Base-by-base conservation (phyloP, 2,329 filamentous ascomycete species). In the Nectriaceae sp. region DNA sequence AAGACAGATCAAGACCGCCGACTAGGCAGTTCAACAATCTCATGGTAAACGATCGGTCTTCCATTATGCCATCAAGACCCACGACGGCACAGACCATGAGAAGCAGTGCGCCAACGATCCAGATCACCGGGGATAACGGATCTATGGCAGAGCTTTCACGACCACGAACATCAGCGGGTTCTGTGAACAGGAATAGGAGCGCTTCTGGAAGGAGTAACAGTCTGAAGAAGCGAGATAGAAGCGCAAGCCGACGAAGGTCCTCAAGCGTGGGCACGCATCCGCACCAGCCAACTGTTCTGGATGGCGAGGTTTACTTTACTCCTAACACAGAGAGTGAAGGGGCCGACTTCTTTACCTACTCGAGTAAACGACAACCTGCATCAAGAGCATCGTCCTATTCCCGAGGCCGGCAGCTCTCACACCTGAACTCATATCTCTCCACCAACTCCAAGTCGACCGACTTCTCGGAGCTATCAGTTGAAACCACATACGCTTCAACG, bases 41-140 rank as follows among this genome's bases (percentile, higher is more conserved):
- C n/a, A 62, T 64, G 5, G 59, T 62, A 4, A 62, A 60, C 19
- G 73, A 75, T 18, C 75, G 74, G 40, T 64, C 70, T 6, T 47
- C 59, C 3, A 57, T 63, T 4, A 40, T 56, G 6, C 56, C 67
- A 1, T 56, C 61, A 3, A 55, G 65, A 42, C 68, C 60, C n/a
- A 62, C 65, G 11, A 74, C 79, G 3, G 70, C 71, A 11, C 74
- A 76, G 51, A 78, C 75, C 5, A 55, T 62, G 3, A 63, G 67
- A 4, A 74, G 70, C 55, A 64, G 62, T 18, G 78, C 85, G 24
- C 90, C 90, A 2, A 78, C 84, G 2, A 92, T 95, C 52, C 88
- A 94, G 47, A 79, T 95, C 21, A 94, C 85, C 0, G 81, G 83
- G 49, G 88, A 90, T 47, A 79, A 70, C 59, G 80, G 71, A 47